A percentile compares a stretch with the other conserved stretches of the same genome.
Evolutionary conservation across 2,329 filamentous ascomycete species (phyloP).

Genomic region (Penicillium corylophilum): DNA sequence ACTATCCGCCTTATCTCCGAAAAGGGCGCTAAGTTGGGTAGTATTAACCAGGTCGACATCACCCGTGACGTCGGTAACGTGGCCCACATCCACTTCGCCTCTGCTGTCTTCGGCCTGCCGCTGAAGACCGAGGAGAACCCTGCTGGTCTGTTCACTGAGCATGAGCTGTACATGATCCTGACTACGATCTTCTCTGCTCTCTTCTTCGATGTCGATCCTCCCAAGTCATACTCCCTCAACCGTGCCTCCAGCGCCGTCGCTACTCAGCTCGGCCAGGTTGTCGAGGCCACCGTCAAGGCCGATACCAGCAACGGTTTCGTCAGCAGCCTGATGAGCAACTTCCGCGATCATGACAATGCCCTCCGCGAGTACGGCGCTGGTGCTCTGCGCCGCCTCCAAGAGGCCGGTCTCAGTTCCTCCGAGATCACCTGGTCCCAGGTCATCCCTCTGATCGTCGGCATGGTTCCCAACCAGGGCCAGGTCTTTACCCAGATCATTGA

Average conservation of each 20-base stretch:
- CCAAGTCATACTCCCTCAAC: constrained; percentile 64
- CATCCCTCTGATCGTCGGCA: constrained; percentile 64
- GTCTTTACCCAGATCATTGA: constrained; percentile 72
- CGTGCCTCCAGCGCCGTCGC: constrained; percentile 59
- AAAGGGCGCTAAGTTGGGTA: constrained; percentile 64
- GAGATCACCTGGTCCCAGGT: constrained; percentile 72
- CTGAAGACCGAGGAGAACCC: constrained; percentile 55
- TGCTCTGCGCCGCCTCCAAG: constrained; percentile 64
- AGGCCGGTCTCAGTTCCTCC: constrained; percentile 60
- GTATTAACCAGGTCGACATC: constrained; percentile 68
- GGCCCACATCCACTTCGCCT: constrained; percentile 56
- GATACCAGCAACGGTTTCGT: constrained; percentile 57
- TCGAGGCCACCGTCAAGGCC: constrained; percentile 66
- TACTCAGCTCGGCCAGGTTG: constrained; percentile 58
- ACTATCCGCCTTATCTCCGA: constrained; percentile 61
- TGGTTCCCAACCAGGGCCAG: constrained; percentile 70
- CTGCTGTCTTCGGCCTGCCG: constrained; percentile 55
- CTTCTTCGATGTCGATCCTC: constrained; percentile 65
- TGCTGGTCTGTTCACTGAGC: constrained; percentile 55
- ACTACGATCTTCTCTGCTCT: constrained; percentile 65
- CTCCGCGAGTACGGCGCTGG: constrained; percentile 65
- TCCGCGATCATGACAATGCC: constrained; percentile 53
- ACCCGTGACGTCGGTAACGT: constrained; percentile 58
- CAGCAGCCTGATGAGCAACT: constrained; percentile 50
- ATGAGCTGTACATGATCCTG: constrained; percentile 60